A percentile compares a stretch with the other conserved stretches of the same genome.
Evolutionary conservation across 192 early-diverging fungal species (phyloP).

Genomic region (Linderina pennispora): DNA sequence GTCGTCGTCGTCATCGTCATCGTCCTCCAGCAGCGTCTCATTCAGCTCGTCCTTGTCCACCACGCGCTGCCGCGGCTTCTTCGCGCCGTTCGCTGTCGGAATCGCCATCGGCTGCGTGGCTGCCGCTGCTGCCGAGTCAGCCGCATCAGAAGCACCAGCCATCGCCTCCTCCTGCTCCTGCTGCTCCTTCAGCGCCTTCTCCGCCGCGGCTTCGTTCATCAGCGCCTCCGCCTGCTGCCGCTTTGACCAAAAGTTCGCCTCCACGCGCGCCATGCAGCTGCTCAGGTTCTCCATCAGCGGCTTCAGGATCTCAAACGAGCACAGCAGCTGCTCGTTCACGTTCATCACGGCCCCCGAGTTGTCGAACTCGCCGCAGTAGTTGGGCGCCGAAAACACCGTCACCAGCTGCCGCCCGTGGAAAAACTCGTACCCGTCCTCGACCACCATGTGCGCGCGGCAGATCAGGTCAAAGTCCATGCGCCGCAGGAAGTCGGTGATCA

Average conservation of each 20-base stretch:
- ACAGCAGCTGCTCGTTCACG: constrained; percentile 85
- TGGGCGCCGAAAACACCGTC: constrained; percentile 92
- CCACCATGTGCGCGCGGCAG: constrained; percentile 91
- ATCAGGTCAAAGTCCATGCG: constrained; percentile 90
- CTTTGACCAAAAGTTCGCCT: constrained; percentile 38
- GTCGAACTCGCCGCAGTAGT: constrained; percentile 97
- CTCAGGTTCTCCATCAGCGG: constrained; percentile 46
- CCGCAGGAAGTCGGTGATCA: constrained; percentile 77
- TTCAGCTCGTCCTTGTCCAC: constrained; percentile 19
- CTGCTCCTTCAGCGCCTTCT: constrained; percentile 22
- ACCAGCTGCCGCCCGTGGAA: constrained; percentile 86
- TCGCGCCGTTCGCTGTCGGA: neutral
- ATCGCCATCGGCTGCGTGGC: no score
- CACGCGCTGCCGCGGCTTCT: constrained; percentile 7
- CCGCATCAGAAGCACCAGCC: no score
- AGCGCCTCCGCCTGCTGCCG: constrained; percentile 42
- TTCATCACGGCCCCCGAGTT: constrained; percentile 88
- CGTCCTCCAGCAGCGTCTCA: constrained; percentile 8
- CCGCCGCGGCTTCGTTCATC: constrained; percentile 34
- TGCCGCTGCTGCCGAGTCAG: neutral
- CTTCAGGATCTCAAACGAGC: constrained; percentile 81
- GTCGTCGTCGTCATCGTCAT: constrained; percentile 32
- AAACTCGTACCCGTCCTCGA: constrained; percentile 98
- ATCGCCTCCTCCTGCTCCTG: neutral
- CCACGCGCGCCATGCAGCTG: constrained; percentile 39